Evolutionary conservation across 116 monocot species (phyloP).

Genomic region (Cymodocea nodosa): DNA sequence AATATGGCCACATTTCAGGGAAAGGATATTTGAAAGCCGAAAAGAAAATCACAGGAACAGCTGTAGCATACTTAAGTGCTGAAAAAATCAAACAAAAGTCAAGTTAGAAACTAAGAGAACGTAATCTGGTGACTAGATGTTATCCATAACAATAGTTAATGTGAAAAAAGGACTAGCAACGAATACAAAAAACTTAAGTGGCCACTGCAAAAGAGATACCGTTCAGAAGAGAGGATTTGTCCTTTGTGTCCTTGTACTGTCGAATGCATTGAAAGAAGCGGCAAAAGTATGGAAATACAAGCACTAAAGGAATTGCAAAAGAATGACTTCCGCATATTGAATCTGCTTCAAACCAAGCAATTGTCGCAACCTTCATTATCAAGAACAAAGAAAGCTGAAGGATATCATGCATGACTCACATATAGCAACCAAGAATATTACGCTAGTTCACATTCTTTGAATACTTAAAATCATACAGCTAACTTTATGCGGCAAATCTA

Average conservation of each 20-base stretch:
- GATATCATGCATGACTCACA: too few relatives aligned
- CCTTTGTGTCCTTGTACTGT: conserved; percentile 81
- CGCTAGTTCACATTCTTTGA: too few relatives aligned
- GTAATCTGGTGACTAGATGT: neutral
- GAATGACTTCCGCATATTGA: conserved; percentile 92
- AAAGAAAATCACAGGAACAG: conserved; percentile 80
- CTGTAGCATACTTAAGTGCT: conserved; percentile 94
- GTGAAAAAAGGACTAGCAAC: neutral
- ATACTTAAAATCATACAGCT: too few relatives aligned
- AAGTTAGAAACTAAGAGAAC: neutral
- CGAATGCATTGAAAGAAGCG: conserved; percentile 94
- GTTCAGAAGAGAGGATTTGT: conserved; percentile 81
- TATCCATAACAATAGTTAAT: neutral
- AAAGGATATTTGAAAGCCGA: conserved; percentile 93
- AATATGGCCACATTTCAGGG: conserved; percentile 53
- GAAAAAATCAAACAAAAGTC: conserved; percentile 12
- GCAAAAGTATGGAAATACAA: conserved; percentile 82
- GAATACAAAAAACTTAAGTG: neutral
- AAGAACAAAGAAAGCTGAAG: neutral
- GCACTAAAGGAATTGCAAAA: conserved; percentile 72
- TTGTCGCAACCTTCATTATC: conserved; percentile 73
- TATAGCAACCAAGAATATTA: too few relatives aligned
- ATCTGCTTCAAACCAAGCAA: conserved; percentile 99
- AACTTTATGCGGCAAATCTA: too few relatives aligned
- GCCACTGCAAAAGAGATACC: conserved; percentile 20